Base-by-base conservation (phyloP, 2,329 filamentous ascomycete genomes). In the Aspergillus pseudoviridinutans region DNA sequence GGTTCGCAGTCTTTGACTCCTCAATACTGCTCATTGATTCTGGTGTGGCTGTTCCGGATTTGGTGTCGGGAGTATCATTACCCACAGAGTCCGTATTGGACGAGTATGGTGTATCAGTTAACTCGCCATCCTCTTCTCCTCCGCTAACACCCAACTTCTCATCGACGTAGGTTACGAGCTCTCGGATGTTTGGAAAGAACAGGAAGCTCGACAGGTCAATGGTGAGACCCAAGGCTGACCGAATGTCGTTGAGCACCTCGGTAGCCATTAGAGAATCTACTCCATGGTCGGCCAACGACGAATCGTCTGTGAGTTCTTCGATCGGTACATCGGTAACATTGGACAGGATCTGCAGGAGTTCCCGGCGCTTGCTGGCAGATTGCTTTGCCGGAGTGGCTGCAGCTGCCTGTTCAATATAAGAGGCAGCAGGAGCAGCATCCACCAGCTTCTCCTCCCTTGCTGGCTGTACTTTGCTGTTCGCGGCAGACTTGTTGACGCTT, bases 231-330 rank as follows among this genome's bases (percentile, higher is more conserved):
- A 38, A 17, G 14, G 32, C 8, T 38, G 32, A 9, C 14, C 32
- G 32, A 38, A 68, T 50, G 9, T 67, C 61, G 20, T 41, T 35
- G 2, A 58, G 12, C 1, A 69, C 46, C 53, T 69, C 66, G 35
- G 64, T 61, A n/a, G 42, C 44, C 57, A 69, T 61, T 14, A 69
- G 55, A 1, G 67, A 69, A 53, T 69, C 67, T 17, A 66, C 32
- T 3, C 57, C 57, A 1, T 56, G 28, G 14, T 51, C 44, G 3
- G 35, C 53, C n/a, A 58, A 32, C 14, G 32, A 38, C 14, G 32
- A 38, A 10, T 38, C 32, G 32, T 38, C 32, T 38, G 8, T 38
- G 9, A 38, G 8, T 10, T 38, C 32, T 17, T 38, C 32, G 8
- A 38, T 9, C 8, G 32, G 32, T 17, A 38, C 14, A 17, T 38